Conservation (phyloP, 2,329 filamentous ascomycete species). For the Fusarium temperatum region DNA sequence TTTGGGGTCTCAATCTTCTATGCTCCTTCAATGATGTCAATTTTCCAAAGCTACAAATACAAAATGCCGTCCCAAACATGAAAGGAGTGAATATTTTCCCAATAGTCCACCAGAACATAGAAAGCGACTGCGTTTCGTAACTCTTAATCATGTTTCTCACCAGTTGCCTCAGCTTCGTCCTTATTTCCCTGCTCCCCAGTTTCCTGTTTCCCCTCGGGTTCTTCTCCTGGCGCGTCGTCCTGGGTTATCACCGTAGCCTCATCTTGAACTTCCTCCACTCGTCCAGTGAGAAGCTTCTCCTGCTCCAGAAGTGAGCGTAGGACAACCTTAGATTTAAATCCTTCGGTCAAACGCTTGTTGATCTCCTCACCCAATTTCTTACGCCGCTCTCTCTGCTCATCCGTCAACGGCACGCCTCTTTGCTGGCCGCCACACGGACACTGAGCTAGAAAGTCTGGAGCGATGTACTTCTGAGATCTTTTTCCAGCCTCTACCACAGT, state of each 20-base stretch:
- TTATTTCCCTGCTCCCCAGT: accelerated
- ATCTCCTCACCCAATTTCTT: too few species aligned
- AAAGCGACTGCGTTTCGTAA: too few species aligned
- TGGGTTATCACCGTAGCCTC: background rate
- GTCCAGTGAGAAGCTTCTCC: too few species aligned
- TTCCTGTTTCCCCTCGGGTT: accelerated
- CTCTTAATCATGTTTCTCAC: background rate
- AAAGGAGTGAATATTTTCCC: accelerated
- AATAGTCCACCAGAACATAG: accelerated
- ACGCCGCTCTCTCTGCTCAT: too few species aligned
- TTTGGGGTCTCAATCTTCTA: accelerated
- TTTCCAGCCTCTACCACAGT: too few species aligned
- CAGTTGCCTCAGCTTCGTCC: accelerated
- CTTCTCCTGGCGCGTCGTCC: accelerated
- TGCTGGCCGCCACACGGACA: too few species aligned
- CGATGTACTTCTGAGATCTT: too few species aligned
- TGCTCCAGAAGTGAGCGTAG: too few species aligned
- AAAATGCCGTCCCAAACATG: background rate
- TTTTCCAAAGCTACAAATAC: background rate
- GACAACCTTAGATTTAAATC: too few species aligned
- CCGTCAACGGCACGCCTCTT: too few species aligned
- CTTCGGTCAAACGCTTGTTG: too few species aligned
- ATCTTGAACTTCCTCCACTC: background rate
- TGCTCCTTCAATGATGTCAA: background rate
- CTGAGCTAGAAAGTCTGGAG: too few species aligned